Evolutionary conservation across 345 rosid genomes (phyloP).

Genomic region (Kernera saxatilis): DNA sequence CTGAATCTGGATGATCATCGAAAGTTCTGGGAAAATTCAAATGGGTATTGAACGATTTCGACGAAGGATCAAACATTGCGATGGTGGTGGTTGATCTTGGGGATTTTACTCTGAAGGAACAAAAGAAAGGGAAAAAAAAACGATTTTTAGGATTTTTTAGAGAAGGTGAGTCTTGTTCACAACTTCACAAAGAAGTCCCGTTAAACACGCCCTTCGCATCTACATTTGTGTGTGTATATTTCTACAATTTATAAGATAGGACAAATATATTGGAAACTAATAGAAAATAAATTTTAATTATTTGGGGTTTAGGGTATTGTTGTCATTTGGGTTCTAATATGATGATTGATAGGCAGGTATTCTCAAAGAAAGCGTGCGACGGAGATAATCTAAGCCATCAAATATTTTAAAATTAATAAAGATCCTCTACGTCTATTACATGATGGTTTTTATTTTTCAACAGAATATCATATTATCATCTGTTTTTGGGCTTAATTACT

Average conservation of each 20-base stretch:
- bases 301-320: not conserved
- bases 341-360: not conserved
- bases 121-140: not conserved
- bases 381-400: slow-evolving; percentile 8
- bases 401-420: not conserved
- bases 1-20: slow-evolving; percentile 45
- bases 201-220: slow-evolving; percentile 14
- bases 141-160: not conserved
- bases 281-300: not conserved
- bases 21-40: slow-evolving; percentile 20
- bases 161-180: slow-evolving; percentile 16
- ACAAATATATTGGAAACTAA: not conserved
- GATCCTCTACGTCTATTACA: not conserved
- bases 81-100: not conserved
- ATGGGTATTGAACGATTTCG: slow-evolving; percentile 21
- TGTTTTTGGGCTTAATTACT: slow-evolving; percentile 2
- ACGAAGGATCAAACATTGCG: slow-evolving; percentile 35
- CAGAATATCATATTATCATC: not conserved
- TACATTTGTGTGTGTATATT: not conserved
- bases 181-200: slow-evolving; percentile 8
- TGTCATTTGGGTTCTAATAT: not conserved
- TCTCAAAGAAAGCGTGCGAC: slow-evolving; percentile 5
- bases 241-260: not conserved
- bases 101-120: not conserved
- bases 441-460: not conserved